Evolutionary conservation across 2,329 filamentous ascomycete genomes (phyloP).

Genomic region (Fusarium chlamydosporum): DNA sequence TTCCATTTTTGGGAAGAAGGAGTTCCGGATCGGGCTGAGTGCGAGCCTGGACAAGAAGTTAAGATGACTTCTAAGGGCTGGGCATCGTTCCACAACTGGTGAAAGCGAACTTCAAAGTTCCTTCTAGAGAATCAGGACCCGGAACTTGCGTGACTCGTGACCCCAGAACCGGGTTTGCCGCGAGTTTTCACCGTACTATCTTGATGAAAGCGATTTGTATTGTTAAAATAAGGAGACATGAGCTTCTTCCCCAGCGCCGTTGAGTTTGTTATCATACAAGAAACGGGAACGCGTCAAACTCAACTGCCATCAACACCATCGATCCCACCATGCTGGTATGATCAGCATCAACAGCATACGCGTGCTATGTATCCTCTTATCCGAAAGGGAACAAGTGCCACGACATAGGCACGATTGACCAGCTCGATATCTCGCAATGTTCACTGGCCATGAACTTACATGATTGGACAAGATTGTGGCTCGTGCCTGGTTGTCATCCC

Average conservation of each 20-base stretch:
- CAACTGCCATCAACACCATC: background rate
- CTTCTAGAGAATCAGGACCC: background rate
- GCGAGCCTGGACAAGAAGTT: background rate
- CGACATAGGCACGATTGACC: background rate
- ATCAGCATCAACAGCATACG: background rate
- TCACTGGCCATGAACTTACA: slow-evolving; percentile 6
- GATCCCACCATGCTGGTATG: background rate
- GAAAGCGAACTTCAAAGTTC: background rate
- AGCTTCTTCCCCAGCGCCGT: background rate
- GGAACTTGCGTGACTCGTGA: background rate
- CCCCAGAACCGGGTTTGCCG: background rate
- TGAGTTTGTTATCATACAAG: background rate
- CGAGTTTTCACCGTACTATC: background rate
- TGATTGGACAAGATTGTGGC: slow-evolving; percentile 30
- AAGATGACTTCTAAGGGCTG: background rate
- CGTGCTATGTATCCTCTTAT: background rate
- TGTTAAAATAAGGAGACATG: background rate
- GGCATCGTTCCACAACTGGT: background rate
- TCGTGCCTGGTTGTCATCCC: slow-evolving; percentile 38
- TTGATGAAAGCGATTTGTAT: background rate
- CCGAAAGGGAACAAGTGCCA: background rate
- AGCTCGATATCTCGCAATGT: background rate
- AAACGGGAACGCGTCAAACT: background rate
- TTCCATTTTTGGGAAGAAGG: background rate
- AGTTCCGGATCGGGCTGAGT: slow-evolving; percentile 18